Percentiles rank a stretch among this genome's conserved stretches.
Evolutionary conservation across 257 asterid species (phyloP).

Genomic region (Ballota nigra): DNA sequence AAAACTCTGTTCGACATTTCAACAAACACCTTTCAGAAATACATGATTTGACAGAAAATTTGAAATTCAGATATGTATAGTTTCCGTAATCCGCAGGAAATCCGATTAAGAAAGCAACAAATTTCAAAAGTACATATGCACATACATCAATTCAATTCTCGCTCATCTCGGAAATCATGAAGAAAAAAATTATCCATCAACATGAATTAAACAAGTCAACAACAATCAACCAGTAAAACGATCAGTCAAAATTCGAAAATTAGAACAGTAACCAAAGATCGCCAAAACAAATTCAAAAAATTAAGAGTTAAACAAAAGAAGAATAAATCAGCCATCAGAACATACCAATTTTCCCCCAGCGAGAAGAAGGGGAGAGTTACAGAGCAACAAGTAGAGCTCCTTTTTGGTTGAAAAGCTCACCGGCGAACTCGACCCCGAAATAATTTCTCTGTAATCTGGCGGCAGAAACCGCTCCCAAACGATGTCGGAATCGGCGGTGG

Average conservation of each 20-base stretch:
- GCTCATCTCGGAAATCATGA: neutral
- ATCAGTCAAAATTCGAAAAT: neutral
- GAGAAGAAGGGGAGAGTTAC: conserved; percentile 26
- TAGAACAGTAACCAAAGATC: too few relatives aligned
- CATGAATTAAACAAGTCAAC: neutral
- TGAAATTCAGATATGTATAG: neutral
- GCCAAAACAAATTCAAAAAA: neutral
- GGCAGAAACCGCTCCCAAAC: too few relatives aligned
- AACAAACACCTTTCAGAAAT: neutral
- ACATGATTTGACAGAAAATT: neutral
- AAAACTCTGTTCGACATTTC: conserved; percentile 32
- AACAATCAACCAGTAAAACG: neutral
- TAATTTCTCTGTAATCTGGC: too few relatives aligned
- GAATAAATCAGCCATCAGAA: neutral
- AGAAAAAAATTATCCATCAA: neutral
- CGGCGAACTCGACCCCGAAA: too few relatives aligned
- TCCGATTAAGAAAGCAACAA: neutral
- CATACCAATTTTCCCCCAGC: conserved; percentile 32
- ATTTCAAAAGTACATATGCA: neutral
- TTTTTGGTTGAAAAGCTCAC: conserved; percentile 34
- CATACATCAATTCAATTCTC: neutral
- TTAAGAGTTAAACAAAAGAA: neutral
- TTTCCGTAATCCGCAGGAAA: neutral
- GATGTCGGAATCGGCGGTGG: conserved; percentile 28
- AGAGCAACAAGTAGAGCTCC: conserved; percentile 30